Base-by-base conservation (phyloP, 2,329 filamentous ascomycete species). In the Ophiocordyceps camponoti-rufipedis region DNA sequence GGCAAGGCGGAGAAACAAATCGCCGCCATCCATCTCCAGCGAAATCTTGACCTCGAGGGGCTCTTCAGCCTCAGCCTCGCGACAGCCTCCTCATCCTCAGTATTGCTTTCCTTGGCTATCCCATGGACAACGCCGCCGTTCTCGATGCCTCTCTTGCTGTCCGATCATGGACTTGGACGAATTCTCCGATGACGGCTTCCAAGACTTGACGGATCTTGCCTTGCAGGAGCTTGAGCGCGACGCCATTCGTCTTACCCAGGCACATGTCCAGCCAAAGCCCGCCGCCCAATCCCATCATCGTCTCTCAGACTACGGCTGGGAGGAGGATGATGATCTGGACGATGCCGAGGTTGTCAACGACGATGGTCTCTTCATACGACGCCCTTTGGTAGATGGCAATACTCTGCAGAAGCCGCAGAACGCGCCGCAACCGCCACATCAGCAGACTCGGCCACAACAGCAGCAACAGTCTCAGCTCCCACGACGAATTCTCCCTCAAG, bases 131-230 rank as follows among this genome's bases (percentile, higher is more conserved):
- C 13, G 9, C 40, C 14, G 32, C 11, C 23, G 11, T 5, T 18
- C 28, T 28, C 49, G 45, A 53, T 49, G 52, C 49, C 33, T 13
- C 39, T 46, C 42, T 10, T 12, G 29, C 44, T 50, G 54, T 49
- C 50, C 46, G 50, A 51, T 45, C 47, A 65, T 65, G 62, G 61
- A 63, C 47, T 47, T 63, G 62, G 74, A 78, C 62, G 71, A 75
- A 49, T 80, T 77, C 56, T 74, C 69, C 48, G 78, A 80, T 56
- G 77, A 79, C 55, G 75, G 70, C 48, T 67, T 82, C 52, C 75
- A 82, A 57, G 67, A 71, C 39, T 62, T 82, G 40, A 72, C 76
- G 50, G 66, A 70, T 49, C 69, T 70, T 50, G 66, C 66, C 42
- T 62, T 82, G 4, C 67, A 75, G 52, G 75, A 80, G 55, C 71